phyloP scores from a whole-genome alignment of 805 yeast genomes.

The Danielozyma ontarioensis region DNA sequence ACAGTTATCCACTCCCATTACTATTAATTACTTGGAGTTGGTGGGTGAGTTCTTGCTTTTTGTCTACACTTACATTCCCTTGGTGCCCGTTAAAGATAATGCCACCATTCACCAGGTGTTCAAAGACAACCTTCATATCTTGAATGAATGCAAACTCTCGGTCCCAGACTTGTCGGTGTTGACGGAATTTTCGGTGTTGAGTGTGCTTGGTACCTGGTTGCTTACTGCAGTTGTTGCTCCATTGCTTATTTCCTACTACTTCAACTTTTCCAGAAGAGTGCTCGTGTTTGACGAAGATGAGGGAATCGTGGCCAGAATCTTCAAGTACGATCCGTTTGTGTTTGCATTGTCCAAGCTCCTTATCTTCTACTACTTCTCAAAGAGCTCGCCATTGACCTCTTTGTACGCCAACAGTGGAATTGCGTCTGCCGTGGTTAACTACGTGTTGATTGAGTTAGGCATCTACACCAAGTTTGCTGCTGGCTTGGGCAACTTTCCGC shows the following conservation, averaged over 20 bases:
- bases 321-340: slow-evolving; percentile 49
- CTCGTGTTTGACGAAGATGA: slow-evolving; percentile 23
- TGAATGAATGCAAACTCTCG: slow-evolving; percentile 16
- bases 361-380: slow-evolving; percentile 31
- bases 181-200: slow-evolving; percentile 25
- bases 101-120: slow-evolving; percentile 30
- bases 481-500: slow-evolving; percentile 43
- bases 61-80: slow-evolving; percentile 28
- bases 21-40: slow-evolving; percentile 30
- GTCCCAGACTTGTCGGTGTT: slow-evolving; percentile 35
- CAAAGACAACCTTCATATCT: slow-evolving; percentile 24
- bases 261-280: slow-evolving; percentile 44
- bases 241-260: slow-evolving; percentile 40
- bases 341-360: slow-evolving; percentile 46
- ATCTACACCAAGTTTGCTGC: slow-evolving; percentile 30
- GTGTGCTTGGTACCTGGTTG: slow-evolving; percentile 30
- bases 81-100: slow-evolving; percentile 32
- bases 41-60: slow-evolving; percentile 24
- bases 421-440: slow-evolving; percentile 23
- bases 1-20: slow-evolving; percentile 29
- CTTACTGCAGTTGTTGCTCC: slow-evolving; percentile 38
- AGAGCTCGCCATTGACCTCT: slow-evolving; percentile 23
- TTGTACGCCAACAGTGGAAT: slow-evolving; percentile 21
- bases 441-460: slow-evolving; percentile 31
- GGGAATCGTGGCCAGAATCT: slow-evolving; percentile 28